These are phyloP conservation scores for Pseudognaphalium luteoalbum DNA, from an alignment of 129 eudicot species.

Conservation along the genomic window DNA sequence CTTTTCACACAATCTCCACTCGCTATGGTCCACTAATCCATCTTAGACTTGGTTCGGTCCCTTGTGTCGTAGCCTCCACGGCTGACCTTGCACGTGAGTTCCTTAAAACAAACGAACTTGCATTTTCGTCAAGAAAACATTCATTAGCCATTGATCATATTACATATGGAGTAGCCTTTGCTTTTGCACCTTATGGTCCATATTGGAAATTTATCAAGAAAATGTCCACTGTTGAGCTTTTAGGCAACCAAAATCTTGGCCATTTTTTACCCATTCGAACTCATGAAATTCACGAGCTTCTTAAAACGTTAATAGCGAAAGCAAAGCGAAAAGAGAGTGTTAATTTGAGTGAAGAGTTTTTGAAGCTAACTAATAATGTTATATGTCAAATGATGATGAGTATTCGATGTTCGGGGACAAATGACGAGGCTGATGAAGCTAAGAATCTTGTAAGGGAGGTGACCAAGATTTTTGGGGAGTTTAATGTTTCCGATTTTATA, in stretches of 20 bases:
- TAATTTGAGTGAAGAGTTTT: constrained; percentile 47
- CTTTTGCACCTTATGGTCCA: constrained; percentile 55
- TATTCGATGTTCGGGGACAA: constrained; percentile 46
- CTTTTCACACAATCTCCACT: constrained; percentile 41
- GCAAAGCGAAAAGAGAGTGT: constrained; percentile 28
- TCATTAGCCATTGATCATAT: constrained; percentile 42
- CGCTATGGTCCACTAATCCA: constrained; percentile 50
- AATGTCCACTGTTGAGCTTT: constrained; percentile 43
- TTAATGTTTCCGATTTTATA: constrained; percentile 47
- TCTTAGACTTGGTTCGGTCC: constrained; percentile 51
- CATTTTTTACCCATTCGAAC: constrained; percentile 49
- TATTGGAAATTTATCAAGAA: constrained; percentile 63
- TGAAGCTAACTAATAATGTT: constrained; percentile 47
- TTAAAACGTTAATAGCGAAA: constrained; percentile 27
- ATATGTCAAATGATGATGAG: constrained; percentile 56
- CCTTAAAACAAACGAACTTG: constrained; percentile 48
- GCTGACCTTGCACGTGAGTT: constrained; percentile 53
- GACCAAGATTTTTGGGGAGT: constrained; percentile 52
- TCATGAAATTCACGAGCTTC: constrained; percentile 25
- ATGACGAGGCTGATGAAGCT: constrained; percentile 47
- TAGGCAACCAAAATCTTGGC: constrained; percentile 38
- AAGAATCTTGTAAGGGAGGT: constrained; percentile 45
- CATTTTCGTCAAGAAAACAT: constrained; percentile 39
- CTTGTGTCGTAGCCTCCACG: constrained; percentile 40
- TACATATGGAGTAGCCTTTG: constrained; percentile 42